Base-by-base conservation (phyloP, 148 eudicot species). In the Persicaria tinctoria region DNA sequence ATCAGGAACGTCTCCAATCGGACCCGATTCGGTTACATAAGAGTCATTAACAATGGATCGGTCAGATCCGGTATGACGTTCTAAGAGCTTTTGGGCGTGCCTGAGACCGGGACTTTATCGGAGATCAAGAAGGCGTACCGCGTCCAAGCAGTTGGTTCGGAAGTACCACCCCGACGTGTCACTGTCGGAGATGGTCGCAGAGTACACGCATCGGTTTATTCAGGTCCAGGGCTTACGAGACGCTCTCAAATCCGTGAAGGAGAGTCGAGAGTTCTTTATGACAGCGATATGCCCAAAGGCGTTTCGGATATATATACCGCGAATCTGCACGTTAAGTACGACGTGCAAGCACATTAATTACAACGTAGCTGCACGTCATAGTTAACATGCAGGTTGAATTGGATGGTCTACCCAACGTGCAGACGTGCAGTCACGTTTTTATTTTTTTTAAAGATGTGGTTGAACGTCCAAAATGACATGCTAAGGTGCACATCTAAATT, bases 81-180 rank as follows among this genome's bases (percentile, higher is more conserved):
- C 27, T 23, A 23, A 23, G 91, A 89, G 59, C 84, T 91, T 46
- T 77, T 91, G 54, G 91, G 87, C 27, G 81, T 93, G 5, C 79
- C 86, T 0, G 77, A 83, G 73, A 82, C 84, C 8, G 91, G 77
- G 0, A 66, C 80, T 6, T 9, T 82, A 54, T 23, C 79, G 12
- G 97, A 91, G 51, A 89, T 93, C 46, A 93, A 93, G 62, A 87
- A 84, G 11, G 27, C 1, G 27, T 23, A 23, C 27, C 27, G 97
- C 98, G 60, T 93, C 91, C 81, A 91, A 88, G 78, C 87, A 85
- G 16, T 74, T 91, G 20, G 98, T 94, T 0, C 63, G 89, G 3
- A 86, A 85, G 68, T 91, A 91, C 80, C 98, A 93, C 84, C 98
- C 98, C 13, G 97, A 93, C 50, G 95, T 93, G 14, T 91, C 93